Evolutionary conservation across 306 rosid genomes (phyloP).

Genomic region (Lagenaria siceraria): DNA sequence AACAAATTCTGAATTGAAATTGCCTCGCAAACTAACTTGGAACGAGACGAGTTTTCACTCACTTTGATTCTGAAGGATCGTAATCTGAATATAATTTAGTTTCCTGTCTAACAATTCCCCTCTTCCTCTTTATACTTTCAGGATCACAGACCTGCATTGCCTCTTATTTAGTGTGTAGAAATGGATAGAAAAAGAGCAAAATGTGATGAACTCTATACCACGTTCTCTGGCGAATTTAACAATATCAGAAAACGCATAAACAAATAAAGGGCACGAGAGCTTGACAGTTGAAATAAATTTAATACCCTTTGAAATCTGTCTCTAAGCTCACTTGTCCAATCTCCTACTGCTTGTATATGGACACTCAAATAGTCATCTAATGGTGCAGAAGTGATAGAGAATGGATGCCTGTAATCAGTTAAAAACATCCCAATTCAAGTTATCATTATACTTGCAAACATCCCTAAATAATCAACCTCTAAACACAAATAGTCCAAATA

Average conservation of each 20-base stretch:
- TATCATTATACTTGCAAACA: not conserved
- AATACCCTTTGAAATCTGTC: slow-evolving; percentile 31
- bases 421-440: not conserved
- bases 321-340: slow-evolving; percentile 53
- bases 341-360: slow-evolving; percentile 47
- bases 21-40: not conserved
- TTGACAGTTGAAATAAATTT: not conserved
- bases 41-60: not conserved
- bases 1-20: not conserved
- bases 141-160: slow-evolving; percentile 46
- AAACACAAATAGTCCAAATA: not conserved
- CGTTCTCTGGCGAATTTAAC: not conserved
- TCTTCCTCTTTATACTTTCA: slow-evolving; percentile 17
- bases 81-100: slow-evolving; percentile 22
- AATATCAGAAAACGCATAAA: not conserved
- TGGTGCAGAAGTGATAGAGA: slow-evolving; percentile 70
- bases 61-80: slow-evolving; percentile 17
- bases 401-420: slow-evolving; percentile 45
- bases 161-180: not conserved
- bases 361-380: slow-evolving; percentile 63
- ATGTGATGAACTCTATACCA: not conserved
- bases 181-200: not conserved
- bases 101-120: slow-evolving; percentile 40
- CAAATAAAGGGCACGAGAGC: not conserved
- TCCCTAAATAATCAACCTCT: not conserved